A percentile compares a stretch with the other conserved stretches of the same genome.
These are phyloP conservation scores for Silene uniflora DNA, from an alignment of 148 eudicot species.

Conservation along the genomic window DNA sequence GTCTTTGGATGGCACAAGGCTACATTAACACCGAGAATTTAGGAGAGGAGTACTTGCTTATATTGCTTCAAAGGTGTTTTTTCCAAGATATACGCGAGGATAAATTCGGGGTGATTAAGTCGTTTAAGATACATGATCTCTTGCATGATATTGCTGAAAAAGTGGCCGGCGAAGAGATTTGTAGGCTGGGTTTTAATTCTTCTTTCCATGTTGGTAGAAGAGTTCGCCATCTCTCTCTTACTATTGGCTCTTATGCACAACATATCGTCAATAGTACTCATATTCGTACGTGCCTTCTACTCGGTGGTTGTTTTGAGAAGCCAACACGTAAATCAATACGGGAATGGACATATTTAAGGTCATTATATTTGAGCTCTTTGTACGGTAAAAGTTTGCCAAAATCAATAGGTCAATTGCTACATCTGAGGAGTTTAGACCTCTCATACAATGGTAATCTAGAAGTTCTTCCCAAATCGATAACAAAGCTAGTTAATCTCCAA, in stretches of 20 bases:
- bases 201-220: not conserved
- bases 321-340: too few relatives aligned
- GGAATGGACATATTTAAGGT: conserved; percentile 12
- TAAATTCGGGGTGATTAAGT: not conserved
- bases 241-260: not conserved
- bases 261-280: not conserved
- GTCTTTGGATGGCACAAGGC: conserved; percentile 24
- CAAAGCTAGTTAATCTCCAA: conserved; percentile 13
- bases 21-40: conserved; percentile 2
- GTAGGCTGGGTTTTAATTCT: not conserved
- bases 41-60: conserved; percentile 7
- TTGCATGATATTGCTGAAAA: conserved; percentile 13
- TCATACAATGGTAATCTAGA: not conserved
- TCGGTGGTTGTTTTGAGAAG: too few relatives aligned
- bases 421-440: conserved; percentile 20
- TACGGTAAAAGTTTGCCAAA: conserved; percentile 9
- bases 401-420: conserved; percentile 20
- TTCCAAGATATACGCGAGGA: conserved; percentile 5
- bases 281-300: conserved; percentile 1
- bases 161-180: conserved; percentile 1
- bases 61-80: conserved; percentile 19
- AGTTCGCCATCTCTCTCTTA: not conserved
- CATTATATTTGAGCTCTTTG: not conserved
- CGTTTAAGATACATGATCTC: conserved; percentile 1
- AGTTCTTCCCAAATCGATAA: conserved; percentile 13